phyloP scores from a whole-genome alignment of 176 grass and related monocot genomes.

The Zizania latifolia region DNA sequence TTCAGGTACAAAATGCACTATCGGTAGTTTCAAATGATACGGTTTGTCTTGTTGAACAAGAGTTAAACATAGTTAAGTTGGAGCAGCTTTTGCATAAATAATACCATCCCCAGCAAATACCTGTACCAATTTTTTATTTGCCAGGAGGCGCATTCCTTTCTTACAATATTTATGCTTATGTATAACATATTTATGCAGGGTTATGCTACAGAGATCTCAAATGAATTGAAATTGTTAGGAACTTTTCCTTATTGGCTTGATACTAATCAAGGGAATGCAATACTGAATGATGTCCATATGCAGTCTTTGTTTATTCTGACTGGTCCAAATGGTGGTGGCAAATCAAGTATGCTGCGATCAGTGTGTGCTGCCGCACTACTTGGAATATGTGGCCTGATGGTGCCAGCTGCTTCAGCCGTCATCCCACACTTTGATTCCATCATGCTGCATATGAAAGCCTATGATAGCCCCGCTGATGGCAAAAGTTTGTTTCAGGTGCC shows the following conservation, averaged over 20 bases:
- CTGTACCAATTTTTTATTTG: neutral
- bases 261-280: conserved; percentile 69
- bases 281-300: conserved; percentile 84
- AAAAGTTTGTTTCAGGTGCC: conserved; percentile 97
- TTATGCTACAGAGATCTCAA: conserved; percentile 18
- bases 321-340: conserved; percentile 96
- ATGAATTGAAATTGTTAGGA: conserved; percentile 62
- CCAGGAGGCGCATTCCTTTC: neutral
- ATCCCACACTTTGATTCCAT: conserved; percentile 85
- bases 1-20: neutral
- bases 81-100: neutral
- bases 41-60: neutral
- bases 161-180: conserved; percentile 7
- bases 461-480: conserved; percentile 92
- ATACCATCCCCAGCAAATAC: neutral
- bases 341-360: conserved; percentile 93
- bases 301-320: conserved; percentile 76
- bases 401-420: conserved; percentile 68
- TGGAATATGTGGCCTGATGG: conserved; percentile 97
- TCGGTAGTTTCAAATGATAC: neutral
- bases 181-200: conserved; percentile 42
- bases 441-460: conserved; percentile 96
- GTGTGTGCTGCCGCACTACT: conserved; percentile 85
- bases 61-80: neutral
- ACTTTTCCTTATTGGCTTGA: conserved; percentile 90